phyloP scores from a whole-genome alignment of 2,329 filamentous ascomycete species.

The Cladosporium sp. region DNA sequence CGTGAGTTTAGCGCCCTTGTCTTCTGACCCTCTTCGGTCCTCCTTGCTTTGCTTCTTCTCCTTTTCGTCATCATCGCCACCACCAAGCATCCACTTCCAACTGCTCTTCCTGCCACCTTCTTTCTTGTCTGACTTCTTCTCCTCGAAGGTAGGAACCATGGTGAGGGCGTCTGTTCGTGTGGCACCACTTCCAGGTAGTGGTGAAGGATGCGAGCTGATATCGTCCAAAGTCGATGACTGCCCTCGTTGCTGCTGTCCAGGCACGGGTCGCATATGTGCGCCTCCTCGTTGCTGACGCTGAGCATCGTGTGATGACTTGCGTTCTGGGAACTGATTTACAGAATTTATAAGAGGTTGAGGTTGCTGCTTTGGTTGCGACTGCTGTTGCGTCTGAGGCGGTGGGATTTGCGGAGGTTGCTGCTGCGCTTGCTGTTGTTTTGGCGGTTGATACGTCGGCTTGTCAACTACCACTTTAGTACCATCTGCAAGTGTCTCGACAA shows the following conservation, averaged over 20 bases:
- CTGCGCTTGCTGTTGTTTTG: not conserved
- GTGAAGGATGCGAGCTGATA: conserved; percentile 61
- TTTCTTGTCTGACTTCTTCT: conserved; percentile 69
- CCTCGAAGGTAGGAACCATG: conserved; percentile 70
- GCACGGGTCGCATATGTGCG: conserved; percentile 31
- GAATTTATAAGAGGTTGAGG: not conserved
- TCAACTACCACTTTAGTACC: conserved; percentile 29
- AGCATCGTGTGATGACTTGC: conserved; percentile 42
- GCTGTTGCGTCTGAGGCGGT: conserved; percentile 39
- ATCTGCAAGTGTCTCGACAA: conserved; percentile 56
- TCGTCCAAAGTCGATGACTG: conserved; percentile 55
- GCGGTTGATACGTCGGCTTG: conserved; percentile 19
- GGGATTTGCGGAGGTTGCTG: conserved; percentile 39
- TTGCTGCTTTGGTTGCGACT: conserved; percentile 18
- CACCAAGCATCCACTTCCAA: conserved; percentile 74
- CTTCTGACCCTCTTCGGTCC: conserved; percentile 20
- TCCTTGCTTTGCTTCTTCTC: conserved; percentile 58
- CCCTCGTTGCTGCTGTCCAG: conserved; percentile 16
- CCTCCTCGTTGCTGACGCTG: conserved; percentile 31
- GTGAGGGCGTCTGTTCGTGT: conserved; percentile 73
- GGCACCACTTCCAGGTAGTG: conserved; percentile 61
- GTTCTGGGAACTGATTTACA: conserved; percentile 44
- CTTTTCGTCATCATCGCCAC: conserved; percentile 68
- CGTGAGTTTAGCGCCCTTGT: conserved; percentile 52
- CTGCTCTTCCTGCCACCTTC: conserved; percentile 69